These are phyloP conservation scores for Emergomyces orientalis DNA, from an alignment of 2,329 filamentous ascomycete species.

Conservation along the genomic window DNA sequence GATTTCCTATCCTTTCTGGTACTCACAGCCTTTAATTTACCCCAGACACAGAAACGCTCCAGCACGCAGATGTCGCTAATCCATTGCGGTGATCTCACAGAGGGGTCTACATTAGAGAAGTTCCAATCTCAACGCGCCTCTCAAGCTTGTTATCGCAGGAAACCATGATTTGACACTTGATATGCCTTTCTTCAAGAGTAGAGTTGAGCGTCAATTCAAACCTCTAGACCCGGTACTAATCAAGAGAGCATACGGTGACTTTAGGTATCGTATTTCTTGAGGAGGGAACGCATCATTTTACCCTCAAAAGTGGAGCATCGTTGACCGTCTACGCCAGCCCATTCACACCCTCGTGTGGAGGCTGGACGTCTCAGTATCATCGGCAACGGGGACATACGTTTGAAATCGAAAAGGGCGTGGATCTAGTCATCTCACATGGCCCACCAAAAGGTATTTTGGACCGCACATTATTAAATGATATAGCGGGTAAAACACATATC, in stretches of 20 bases:
- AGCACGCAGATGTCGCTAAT: background rate
- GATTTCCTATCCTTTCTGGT: slow-evolving; percentile 2
- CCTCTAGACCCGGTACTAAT: background rate
- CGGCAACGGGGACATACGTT: background rate
- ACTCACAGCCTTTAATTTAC: background rate
- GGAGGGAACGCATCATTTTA: slow-evolving; percentile 1
- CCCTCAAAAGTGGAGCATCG: background rate
- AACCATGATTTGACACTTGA: slow-evolving; percentile 1
- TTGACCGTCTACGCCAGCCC: slow-evolving; percentile 3
- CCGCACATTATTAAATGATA: background rate
- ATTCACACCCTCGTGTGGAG: background rate
- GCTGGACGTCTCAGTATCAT: background rate
- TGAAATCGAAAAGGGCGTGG: background rate
- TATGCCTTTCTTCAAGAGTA: slow-evolving; percentile 2
- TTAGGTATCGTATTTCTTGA: background rate
- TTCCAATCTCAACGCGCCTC: slow-evolving; percentile 1
- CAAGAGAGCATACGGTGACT: background rate
- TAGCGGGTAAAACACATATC: background rate
- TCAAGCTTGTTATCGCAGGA: slow-evolving; percentile 6
- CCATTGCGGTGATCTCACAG: slow-evolving; percentile 1
- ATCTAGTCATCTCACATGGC: background rate
- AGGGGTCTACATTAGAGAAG: background rate
- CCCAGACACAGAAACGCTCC: background rate
- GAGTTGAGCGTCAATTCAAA: background rate
- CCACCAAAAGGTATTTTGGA: background rate